Conservation (phyloP, 2,329 filamentous ascomycete species). For the Nothopassalora personata region DNA sequence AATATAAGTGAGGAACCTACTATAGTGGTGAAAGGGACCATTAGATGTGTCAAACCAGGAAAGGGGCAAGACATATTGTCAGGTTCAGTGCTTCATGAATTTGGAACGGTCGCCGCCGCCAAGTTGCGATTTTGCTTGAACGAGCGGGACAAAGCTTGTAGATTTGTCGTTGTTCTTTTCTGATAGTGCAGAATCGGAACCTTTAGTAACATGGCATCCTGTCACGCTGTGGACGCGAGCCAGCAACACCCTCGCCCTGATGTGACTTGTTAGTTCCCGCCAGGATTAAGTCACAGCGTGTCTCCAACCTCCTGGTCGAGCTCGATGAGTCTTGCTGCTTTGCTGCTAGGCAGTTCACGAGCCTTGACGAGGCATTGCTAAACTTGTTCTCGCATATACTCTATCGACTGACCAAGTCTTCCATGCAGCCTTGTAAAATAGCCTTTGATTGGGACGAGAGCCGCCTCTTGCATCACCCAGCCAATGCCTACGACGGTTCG, state of each 20-base stretch:
- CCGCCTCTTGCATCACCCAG: not conserved
- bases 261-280: no score
- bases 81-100: not conserved
- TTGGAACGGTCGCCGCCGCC: not conserved
- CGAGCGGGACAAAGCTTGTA: not conserved
- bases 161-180: not conserved
- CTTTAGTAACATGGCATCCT: no score
- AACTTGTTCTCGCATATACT: no score
- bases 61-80: not conserved
- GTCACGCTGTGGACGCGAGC: no score
- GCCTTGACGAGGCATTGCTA: no score
- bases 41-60: not conserved
- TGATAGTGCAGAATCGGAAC: not conserved
- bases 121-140: not conserved
- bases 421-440: not conserved
- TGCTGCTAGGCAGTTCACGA: no score
- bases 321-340: no score
- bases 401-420: not conserved
- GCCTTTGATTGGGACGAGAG: not conserved
- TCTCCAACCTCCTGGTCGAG: no score
- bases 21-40: not conserved
- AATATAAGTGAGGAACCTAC: not conserved
- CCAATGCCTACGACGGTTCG: not conserved
- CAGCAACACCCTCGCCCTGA: no score
- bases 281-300: no score